Conservation (phyloP, 1,284 basidiomycete genomes). For the Moesziomyces sp. region DNA sequence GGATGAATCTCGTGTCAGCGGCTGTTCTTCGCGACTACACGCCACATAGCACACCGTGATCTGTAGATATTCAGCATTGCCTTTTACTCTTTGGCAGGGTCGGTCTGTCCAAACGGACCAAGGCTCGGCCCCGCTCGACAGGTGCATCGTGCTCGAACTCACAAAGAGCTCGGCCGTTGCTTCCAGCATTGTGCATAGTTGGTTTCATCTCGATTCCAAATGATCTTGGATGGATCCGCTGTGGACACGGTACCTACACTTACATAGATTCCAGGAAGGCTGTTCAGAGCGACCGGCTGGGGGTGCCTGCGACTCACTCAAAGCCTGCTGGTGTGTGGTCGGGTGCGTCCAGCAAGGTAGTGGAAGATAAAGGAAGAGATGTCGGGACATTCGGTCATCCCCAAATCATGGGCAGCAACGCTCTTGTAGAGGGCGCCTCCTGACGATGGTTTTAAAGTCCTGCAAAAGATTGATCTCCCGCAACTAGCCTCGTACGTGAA, state of each 20-base stretch:
- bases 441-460: constrained; percentile 57
- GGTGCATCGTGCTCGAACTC: constrained; percentile 13
- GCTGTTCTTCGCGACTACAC: neutral
- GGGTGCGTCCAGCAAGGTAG: neutral
- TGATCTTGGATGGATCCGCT: neutral
- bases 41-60: neutral
- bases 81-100: constrained; percentile 38
- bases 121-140: constrained; percentile 22
- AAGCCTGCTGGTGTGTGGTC: neutral
- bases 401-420: constrained; percentile 51
- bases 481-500: constrained; percentile 27
- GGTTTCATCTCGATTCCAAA: constrained; percentile 3
- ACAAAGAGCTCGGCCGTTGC: constrained; percentile 14
- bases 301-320: neutral
- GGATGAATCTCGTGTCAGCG: constrained; percentile 8
- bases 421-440: constrained; percentile 47
- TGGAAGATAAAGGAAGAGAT: constrained; percentile 7
- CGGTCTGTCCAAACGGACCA: neutral
- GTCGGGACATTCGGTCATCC: constrained; percentile 56
- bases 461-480: constrained; percentile 38
- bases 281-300: neutral
- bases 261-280: constrained; percentile 13
- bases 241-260: neutral
- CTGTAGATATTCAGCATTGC: constrained; percentile 40
- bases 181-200: constrained; percentile 5